Evolutionary conservation across 441 rosid genomes (phyloP).

Genomic region (Gossypium schwendimanii): DNA sequence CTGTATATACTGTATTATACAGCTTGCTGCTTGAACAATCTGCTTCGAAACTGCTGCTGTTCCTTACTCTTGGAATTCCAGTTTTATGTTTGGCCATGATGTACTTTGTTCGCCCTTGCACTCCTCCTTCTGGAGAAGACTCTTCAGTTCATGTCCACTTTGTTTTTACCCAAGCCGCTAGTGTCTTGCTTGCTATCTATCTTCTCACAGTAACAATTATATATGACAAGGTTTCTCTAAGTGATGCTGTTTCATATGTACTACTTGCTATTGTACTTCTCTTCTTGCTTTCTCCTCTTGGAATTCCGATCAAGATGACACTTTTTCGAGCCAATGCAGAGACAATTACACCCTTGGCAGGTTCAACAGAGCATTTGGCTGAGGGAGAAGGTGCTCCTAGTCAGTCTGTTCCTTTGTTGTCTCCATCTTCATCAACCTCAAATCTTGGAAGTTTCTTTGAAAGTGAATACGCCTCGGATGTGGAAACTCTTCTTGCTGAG

Average conservation of each 20-base stretch:
- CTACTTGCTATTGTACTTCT: conserved; percentile 54
- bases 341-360: conserved; percentile 30
- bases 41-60: conserved; percentile 48
- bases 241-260: conserved; percentile 33
- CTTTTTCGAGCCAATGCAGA: conserved; percentile 49
- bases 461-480: conserved; percentile 49
- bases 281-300: conserved; percentile 69
- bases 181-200: conserved; percentile 57
- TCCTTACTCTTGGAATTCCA: conserved; percentile 74
- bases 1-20: conserved; percentile 70
- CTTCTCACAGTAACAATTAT: conserved; percentile 49
- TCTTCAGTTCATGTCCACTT: conserved; percentile 71
- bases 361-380: conserved; percentile 55
- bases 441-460: conserved; percentile 54
- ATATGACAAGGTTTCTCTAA: conserved; percentile 36
- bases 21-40: conserved; percentile 51
- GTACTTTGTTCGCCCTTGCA: conserved; percentile 73
- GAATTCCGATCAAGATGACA: conserved; percentile 89
- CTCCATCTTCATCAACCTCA: conserved; percentile 58
- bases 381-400: conserved; percentile 31
- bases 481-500: conserved; percentile 66
- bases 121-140: conserved; percentile 83
- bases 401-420: conserved; percentile 49
- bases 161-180: conserved; percentile 47
- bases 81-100: conserved; percentile 52